Conservation (phyloP, 129 eudicot genomes). For the Pulicaria dysenterica region DNA sequence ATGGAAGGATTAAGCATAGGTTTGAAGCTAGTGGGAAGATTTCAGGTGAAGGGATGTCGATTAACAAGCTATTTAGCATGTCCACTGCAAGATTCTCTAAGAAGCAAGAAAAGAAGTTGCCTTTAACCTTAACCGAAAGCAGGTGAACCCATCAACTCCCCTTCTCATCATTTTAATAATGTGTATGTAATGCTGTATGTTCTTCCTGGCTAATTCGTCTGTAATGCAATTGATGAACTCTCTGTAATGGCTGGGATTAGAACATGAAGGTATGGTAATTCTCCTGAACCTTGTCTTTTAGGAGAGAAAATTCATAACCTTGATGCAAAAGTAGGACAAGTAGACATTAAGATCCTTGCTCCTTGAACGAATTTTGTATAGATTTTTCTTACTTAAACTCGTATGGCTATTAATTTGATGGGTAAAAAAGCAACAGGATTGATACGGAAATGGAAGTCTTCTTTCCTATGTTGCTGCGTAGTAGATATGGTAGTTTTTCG, state of each 20-base stretch:
- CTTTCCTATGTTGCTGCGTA: too few relatives aligned
- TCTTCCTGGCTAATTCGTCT: background rate
- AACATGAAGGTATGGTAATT: background rate
- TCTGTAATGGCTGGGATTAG: slow-evolving; percentile 2
- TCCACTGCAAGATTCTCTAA: slow-evolving; percentile 67
- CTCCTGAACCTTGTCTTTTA: background rate
- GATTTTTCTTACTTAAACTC: too few relatives aligned
- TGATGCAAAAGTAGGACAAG: too few relatives aligned
- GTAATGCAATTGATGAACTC: background rate
- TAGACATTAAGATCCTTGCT: too few relatives aligned
- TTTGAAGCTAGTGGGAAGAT: slow-evolving; percentile 65
- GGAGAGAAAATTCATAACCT: background rate
- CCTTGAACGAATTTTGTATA: too few relatives aligned
- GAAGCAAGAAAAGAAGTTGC: slow-evolving; percentile 51
- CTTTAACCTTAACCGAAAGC: slow-evolving; percentile 22
- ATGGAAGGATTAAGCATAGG: slow-evolving; percentile 83
- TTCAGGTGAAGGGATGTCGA: slow-evolving; percentile 75
- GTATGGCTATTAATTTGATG: too few relatives aligned
- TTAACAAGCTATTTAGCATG: slow-evolving; percentile 75
- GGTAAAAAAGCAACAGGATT: too few relatives aligned
- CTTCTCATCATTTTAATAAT: background rate
- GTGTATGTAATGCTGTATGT: background rate
- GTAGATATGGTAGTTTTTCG: too few relatives aligned
- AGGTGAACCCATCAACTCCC: slow-evolving; percentile 12
- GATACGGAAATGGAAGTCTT: too few relatives aligned